Percentiles rank a stretch among this genome's conserved stretches.
phyloP scores from a whole-genome alignment of 2,329 filamentous ascomycete genomes.

The Sclerotinia borealis region DNA sequence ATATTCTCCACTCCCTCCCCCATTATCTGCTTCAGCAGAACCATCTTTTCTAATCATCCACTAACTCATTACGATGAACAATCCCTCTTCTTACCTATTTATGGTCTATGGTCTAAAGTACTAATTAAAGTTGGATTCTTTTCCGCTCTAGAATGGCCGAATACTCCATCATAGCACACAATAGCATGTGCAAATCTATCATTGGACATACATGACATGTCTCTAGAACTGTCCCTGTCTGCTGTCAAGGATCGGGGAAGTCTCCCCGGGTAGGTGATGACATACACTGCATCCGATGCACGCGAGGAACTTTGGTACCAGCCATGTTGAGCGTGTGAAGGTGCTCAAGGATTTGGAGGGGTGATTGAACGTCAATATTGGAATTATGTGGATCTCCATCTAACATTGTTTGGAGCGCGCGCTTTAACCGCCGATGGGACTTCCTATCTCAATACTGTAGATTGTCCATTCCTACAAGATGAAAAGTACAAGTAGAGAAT shows the following conservation, averaged over 20 bases:
- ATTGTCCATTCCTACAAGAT: background rate
- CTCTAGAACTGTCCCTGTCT: constrained; percentile 5
- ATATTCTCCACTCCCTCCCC: constrained; percentile 6
- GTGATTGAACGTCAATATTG: background rate
- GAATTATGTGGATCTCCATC: background rate
- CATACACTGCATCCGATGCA: background rate
- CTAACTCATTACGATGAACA: background rate
- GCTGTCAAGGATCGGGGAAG: background rate
- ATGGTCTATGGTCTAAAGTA: background rate
- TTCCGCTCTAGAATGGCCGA: background rate
- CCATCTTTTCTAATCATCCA: background rate
- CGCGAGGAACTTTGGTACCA: background rate
- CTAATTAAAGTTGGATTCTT: background rate
- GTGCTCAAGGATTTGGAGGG: background rate
- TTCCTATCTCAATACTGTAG: background rate
- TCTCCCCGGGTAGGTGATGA: background rate
- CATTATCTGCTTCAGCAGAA: background rate
- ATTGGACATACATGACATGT: background rate
- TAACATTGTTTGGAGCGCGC: background rate
- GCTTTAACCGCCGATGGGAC: background rate
- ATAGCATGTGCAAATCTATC: constrained; percentile 1
- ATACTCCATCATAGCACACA: background rate
- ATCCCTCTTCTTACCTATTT: background rate
- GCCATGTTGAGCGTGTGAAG: background rate
- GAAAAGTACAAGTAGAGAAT: constrained; percentile 5